A percentile compares a stretch with the other conserved stretches of the same genome.
These are phyloP conservation scores for Parvularia atlantis DNA, from an alignment of 78 protist species.

Conservation along the genomic window DNA sequence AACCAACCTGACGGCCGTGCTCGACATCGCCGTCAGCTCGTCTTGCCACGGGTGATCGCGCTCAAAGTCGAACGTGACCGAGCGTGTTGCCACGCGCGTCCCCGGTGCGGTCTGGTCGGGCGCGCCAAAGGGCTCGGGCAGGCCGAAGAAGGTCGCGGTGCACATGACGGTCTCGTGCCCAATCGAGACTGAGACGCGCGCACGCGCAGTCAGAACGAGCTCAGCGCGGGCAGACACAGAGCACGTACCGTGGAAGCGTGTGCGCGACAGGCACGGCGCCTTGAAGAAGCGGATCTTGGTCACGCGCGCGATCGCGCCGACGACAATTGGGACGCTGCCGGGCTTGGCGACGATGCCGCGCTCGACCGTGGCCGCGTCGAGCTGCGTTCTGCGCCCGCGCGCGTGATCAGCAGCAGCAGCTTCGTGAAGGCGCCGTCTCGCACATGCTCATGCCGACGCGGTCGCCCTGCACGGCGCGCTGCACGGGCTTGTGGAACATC, in stretches of 20 bases:
- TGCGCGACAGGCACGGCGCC: no score
- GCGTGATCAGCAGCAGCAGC: no score
- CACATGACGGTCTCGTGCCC: slow-evolving; percentile 89
- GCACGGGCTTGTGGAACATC: slow-evolving; percentile 74
- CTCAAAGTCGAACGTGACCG: neutral
- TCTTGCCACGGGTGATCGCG: slow-evolving; percentile 1
- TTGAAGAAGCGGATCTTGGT: no score
- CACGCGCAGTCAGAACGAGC: neutral
- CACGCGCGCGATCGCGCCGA: neutral
- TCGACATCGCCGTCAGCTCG: slow-evolving; percentile 18
- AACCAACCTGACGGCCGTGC: no score
- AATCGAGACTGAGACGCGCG: slow-evolving; percentile 64
- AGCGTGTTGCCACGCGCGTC: no score
- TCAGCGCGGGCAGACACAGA: neutral
- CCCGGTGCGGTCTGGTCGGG: no score
- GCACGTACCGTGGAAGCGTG: neutral
- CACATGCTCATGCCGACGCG: slow-evolving; percentile 78
- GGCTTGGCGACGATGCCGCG: no score
- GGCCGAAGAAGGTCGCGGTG: slow-evolving; percentile 36
- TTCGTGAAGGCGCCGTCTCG: no score
- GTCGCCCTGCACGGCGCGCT: slow-evolving; percentile 57
- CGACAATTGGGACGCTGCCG: neutral
- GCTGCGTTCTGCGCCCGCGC: no score
- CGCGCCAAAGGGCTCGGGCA: no score
- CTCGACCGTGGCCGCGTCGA: slow-evolving; percentile 70